A percentile compares a stretch with the other conserved stretches of the same genome.
Evolutionary conservation across 2,329 filamentous ascomycete genomes (phyloP).

Genomic region (Mycosphaerella sp.): DNA sequence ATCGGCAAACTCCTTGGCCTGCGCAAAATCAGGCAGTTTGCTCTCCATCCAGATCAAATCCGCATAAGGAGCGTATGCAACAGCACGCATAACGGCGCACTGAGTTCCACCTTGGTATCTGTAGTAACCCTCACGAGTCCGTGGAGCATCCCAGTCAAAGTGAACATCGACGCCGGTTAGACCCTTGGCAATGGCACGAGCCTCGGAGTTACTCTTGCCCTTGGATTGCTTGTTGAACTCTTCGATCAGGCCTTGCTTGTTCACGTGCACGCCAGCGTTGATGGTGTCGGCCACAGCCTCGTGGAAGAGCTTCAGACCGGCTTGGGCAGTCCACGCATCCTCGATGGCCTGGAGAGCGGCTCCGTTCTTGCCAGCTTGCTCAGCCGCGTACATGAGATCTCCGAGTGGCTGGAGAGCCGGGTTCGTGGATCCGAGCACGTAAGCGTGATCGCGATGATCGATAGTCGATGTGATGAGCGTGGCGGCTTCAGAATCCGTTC

Average conservation of each 20-base stretch:
- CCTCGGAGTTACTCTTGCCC: constrained; percentile 81
- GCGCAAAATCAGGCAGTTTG: constrained; percentile 84
- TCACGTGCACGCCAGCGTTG: constrained; percentile 57
- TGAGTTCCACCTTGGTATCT: constrained; percentile 84
- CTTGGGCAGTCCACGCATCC: constrained; percentile 75
- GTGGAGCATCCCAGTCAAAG: constrained; percentile 93
- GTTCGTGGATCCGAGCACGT: constrained; percentile 88
- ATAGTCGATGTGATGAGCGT: constrained; percentile 96
- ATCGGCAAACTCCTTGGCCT: constrained; percentile 87
- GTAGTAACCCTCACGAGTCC: constrained; percentile 94
- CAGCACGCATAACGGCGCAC: constrained; percentile 82
- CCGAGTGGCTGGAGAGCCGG: constrained; percentile 73
- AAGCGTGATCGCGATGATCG: constrained; percentile 88
- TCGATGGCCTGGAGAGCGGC: constrained; percentile 82
- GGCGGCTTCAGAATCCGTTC: constrained; percentile 95
- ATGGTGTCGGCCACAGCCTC: constrained; percentile 83
- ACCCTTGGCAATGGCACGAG: constrained; percentile 69
- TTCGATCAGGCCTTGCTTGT: constrained; percentile 62
- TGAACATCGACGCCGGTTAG: constrained; percentile 74
- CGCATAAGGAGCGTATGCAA: constrained; percentile 88
- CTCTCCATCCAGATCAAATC: constrained; percentile 99
- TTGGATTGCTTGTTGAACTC: constrained; percentile 63
- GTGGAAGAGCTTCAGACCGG: constrained; percentile 79
- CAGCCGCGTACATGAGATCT: constrained; percentile 85
- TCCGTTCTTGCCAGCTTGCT: constrained; percentile 73